phyloP scores from a whole-genome alignment of 2,329 filamentous ascomycete species.

The Hypoxylon rubiginosum region DNA sequence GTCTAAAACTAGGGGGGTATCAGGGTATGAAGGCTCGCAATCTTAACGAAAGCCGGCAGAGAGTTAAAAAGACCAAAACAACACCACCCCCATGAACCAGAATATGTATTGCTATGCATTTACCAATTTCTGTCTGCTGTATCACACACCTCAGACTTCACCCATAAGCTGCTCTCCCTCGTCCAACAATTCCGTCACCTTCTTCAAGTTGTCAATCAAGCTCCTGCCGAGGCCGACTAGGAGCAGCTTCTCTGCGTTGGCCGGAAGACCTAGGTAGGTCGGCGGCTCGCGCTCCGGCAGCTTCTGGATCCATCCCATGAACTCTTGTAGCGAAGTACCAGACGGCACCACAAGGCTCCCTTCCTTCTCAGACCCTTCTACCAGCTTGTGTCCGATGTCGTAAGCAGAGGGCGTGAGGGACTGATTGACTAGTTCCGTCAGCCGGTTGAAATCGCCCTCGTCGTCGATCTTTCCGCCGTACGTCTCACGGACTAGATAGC shows the following conservation, averaged over 20 bases:
- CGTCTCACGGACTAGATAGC: slow-evolving; percentile 89
- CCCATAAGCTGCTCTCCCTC: slow-evolving; percentile 93
- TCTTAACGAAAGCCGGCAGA: slow-evolving; percentile 18
- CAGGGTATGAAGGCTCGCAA: slow-evolving; percentile 33
- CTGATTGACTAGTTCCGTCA: slow-evolving; percentile 79
- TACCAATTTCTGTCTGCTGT: slow-evolving; percentile 1
- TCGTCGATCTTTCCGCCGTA: slow-evolving; percentile 99
- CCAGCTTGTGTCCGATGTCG: slow-evolving; percentile 91
- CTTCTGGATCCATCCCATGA: slow-evolving; percentile 90
- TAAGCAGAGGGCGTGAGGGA: slow-evolving; percentile 91
- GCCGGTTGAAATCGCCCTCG: slow-evolving; percentile 82
- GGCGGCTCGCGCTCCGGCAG: slow-evolving; percentile 96
- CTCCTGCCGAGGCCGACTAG: slow-evolving; percentile 88
- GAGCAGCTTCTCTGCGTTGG: slow-evolving; percentile 95
- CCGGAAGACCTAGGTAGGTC: slow-evolving; percentile 91
- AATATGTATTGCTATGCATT: not conserved
- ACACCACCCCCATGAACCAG: slow-evolving; percentile 25
- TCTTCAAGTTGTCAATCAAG: slow-evolving; percentile 86
- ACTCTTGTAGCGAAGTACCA: slow-evolving; percentile 86
- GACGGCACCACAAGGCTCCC: slow-evolving; percentile 79
- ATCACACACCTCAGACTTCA: slow-evolving; percentile 59
- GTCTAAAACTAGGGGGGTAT: slow-evolving; percentile 38
- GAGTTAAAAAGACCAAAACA: slow-evolving; percentile 24
- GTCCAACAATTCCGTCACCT: slow-evolving; percentile 88
- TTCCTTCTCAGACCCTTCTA: slow-evolving; percentile 72